phyloP scores from a whole-genome alignment of 192 early-diverging fungal genomes.

The Phycomyces blakesleeanus region DNA sequence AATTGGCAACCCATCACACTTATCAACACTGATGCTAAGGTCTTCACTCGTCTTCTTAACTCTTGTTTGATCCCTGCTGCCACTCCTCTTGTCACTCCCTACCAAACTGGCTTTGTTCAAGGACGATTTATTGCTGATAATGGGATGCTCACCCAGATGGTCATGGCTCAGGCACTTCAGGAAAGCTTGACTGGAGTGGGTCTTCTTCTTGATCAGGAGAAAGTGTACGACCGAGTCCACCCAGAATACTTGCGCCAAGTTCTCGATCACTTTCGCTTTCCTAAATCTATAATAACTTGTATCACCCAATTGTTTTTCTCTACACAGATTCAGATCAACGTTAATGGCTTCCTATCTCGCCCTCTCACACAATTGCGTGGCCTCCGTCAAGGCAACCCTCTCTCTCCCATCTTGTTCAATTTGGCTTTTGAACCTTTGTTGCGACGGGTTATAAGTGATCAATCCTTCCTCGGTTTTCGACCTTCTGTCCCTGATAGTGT shows the following conservation, averaged over 20 bases:
- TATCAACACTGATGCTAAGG: slow-evolving; percentile 20
- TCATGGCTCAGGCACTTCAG: not conserved
- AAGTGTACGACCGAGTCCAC: slow-evolving; percentile 27
- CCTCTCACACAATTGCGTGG: slow-evolving; percentile 25
- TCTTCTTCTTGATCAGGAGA: slow-evolving; percentile 20
- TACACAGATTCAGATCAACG: slow-evolving; percentile 12
- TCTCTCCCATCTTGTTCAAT: slow-evolving; percentile 27
- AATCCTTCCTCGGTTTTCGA: not conserved
- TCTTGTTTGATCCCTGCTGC: not conserved
- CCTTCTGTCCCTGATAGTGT: not conserved
- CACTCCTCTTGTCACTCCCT: not conserved
- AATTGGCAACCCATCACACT: slow-evolving; percentile 24
- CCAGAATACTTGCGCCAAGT: slow-evolving; percentile 5
- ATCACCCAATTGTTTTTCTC: slow-evolving; percentile 4
- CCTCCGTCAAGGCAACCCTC: slow-evolving; percentile 32
- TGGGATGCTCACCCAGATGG: too few species aligned
- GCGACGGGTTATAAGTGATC: not conserved
- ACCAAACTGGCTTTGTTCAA: slow-evolving; percentile 21
- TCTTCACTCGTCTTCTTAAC: slow-evolving; percentile 16
- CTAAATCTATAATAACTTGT: not conserved
- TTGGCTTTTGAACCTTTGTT: slow-evolving; percentile 26
- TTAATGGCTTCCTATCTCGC: slow-evolving; percentile 17
- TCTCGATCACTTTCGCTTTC: slow-evolving; percentile 4
- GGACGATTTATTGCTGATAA: slow-evolving; percentile 12
- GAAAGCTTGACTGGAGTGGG: slow-evolving; percentile 5